Percentiles rank a stretch among this genome's conserved stretches.
These are phyloP conservation scores for Physcomitrium patens DNA, from an alignment of 225 moss, liverwort and hornwort genomes.

Conservation along the genomic window DNA sequence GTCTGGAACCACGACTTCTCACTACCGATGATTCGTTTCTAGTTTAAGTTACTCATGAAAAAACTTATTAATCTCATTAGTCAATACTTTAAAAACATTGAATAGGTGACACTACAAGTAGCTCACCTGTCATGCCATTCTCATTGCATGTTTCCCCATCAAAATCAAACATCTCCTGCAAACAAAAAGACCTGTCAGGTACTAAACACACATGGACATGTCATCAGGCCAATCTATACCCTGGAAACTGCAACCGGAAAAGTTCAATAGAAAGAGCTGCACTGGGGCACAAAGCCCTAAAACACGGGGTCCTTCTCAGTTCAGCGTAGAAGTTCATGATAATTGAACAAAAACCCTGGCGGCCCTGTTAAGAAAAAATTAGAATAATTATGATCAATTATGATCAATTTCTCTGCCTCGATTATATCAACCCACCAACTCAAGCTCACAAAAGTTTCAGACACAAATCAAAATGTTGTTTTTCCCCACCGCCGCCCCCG, in stretches of 20 bases:
- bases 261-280: background rate
- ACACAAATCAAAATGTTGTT: background rate
- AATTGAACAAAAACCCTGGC: background rate
- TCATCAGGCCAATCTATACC: background rate
- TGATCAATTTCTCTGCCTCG: background rate
- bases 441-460: background rate
- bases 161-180: slow-evolving; percentile 82
- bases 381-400: background rate
- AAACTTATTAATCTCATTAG: background rate
- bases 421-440: background rate
- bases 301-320: background rate
- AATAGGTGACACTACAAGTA: background rate
- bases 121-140: slow-evolving; percentile 38
- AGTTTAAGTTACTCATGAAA: too few relatives aligned
- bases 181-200: background rate
- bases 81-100: background rate
- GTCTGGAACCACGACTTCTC: background rate
- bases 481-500: background rate
- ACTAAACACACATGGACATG: background rate
- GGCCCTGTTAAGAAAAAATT: background rate
- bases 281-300: background rate
- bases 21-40: background rate
- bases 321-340: too few relatives aligned
- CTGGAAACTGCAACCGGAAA: background rate
- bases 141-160: slow-evolving; percentile 86